These are phyloP conservation scores for Glycyrrhiza uralensis DNA, from an alignment of 306 rosid species.

Conservation along the genomic window DNA sequence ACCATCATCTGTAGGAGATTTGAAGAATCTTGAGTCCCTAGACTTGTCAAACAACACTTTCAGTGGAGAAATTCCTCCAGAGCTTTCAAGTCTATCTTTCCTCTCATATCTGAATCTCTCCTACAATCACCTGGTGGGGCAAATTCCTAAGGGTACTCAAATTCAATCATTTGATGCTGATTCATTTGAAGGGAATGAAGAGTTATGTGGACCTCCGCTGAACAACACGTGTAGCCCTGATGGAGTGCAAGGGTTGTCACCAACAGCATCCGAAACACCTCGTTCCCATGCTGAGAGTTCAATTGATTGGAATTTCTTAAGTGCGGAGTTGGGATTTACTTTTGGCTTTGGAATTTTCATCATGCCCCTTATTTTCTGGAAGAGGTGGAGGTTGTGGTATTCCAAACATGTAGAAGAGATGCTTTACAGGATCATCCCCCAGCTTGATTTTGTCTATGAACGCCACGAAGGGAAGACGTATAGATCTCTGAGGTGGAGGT, in stretches of 20 bases:
- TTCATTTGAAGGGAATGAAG: constrained; percentile 36
- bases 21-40: constrained; percentile 38
- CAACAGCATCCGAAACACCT: background rate
- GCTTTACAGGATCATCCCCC: background rate
- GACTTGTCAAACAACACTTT: constrained; percentile 38
- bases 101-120: constrained; percentile 35
- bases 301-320: constrained; percentile 24
- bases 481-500: constrained; percentile 11
- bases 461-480: background rate
- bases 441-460: constrained; percentile 9
- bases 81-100: constrained; percentile 23
- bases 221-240: background rate
- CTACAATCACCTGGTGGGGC: constrained; percentile 26
- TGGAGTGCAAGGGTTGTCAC: background rate
- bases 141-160: constrained; percentile 35
- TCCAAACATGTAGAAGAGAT: background rate
- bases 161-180: constrained; percentile 25
- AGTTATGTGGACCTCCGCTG: constrained; percentile 34
- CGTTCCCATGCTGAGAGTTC: background rate
- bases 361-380: constrained; percentile 5
- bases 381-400: constrained; percentile 31
- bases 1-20: constrained; percentile 24
- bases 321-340: constrained; percentile 30
- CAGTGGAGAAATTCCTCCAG: constrained; percentile 24
- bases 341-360: constrained; percentile 29